These are phyloP conservation scores for Arabidopsis suecica DNA, from an alignment of 345 rosid species.

Conservation along the genomic window DNA sequence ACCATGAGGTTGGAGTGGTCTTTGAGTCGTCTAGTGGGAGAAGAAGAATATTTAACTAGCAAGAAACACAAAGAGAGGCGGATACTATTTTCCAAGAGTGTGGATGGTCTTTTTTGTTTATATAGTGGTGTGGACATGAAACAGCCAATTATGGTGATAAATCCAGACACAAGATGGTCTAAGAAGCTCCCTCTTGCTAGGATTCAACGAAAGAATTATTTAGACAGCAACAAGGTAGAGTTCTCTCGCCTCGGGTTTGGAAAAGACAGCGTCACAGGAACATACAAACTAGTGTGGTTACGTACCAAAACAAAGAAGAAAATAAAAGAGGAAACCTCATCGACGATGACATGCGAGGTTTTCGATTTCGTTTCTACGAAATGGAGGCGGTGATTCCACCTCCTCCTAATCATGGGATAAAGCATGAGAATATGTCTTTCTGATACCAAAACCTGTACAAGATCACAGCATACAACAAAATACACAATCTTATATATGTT, in stretches of 20 bases:
- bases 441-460: slow-evolving; percentile 28
- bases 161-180: background rate
- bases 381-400: background rate
- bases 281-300: background rate
- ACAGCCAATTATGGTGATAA: background rate
- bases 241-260: no score
- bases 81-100: background rate
- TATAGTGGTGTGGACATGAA: background rate
- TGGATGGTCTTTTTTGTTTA: background rate
- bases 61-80: background rate
- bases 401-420: background rate
- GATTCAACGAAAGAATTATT: background rate
- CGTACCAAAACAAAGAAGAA: background rate
- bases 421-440: background rate
- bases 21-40: slow-evolving; percentile 1
- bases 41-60: slow-evolving; percentile 8
- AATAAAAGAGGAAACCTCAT: background rate
- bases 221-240: background rate
- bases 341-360: background rate
- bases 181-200: background rate
- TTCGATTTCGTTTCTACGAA: background rate
- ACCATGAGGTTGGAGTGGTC: slow-evolving; percentile 9
- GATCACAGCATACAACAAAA: background rate
- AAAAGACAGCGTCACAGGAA: background rate
- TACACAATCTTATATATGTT: slow-evolving; percentile 22